A percentile compares a stretch with the other conserved stretches of the same genome.
Conservation (phyloP, 139 green algal genomes). For the Asterochloris sp. region DNA sequence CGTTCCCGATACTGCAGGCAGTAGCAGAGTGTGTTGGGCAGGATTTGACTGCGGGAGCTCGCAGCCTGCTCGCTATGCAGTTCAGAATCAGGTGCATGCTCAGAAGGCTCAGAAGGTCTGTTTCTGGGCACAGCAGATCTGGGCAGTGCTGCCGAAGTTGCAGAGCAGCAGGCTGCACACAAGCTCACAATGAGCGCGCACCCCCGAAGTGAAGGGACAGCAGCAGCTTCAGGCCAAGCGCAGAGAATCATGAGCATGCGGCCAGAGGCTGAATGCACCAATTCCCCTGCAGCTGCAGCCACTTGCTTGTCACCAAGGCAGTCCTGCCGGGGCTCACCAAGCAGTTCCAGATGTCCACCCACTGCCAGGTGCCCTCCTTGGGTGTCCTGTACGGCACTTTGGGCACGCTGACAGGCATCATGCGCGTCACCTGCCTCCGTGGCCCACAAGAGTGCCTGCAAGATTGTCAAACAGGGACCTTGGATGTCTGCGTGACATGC, state of each 20-base stretch:
- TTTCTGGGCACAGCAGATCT: no score
- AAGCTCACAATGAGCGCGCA: no score
- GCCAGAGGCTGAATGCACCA: no score
- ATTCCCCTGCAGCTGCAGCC: no score
- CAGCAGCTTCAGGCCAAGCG: not conserved
- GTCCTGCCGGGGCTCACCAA: constrained; percentile 38
- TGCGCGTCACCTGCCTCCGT: constrained; percentile 40
- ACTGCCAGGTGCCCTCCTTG: constrained; percentile 75
- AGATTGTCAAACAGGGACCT: not conserved
- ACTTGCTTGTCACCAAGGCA: not conserved
- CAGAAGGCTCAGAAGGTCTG: not conserved
- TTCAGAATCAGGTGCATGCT: not conserved
- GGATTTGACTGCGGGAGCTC: not conserved
- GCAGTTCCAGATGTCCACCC: constrained; percentile 95
- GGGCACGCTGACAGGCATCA: constrained; percentile 89
- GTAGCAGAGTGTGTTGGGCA: not conserved
- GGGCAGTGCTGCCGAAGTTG: no score
- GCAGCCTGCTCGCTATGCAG: not conserved
- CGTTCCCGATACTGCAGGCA: constrained; percentile 75
- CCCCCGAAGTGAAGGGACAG: not conserved
- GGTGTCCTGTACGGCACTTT: constrained; percentile 80
- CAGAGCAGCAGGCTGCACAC: no score
- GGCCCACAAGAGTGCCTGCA: constrained; percentile 19
- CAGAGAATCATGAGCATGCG: not conserved
- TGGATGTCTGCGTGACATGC: not conserved